Evolutionary conservation across 192 early-diverging fungal species (phyloP).

Genomic region (Backusella luteola): DNA sequence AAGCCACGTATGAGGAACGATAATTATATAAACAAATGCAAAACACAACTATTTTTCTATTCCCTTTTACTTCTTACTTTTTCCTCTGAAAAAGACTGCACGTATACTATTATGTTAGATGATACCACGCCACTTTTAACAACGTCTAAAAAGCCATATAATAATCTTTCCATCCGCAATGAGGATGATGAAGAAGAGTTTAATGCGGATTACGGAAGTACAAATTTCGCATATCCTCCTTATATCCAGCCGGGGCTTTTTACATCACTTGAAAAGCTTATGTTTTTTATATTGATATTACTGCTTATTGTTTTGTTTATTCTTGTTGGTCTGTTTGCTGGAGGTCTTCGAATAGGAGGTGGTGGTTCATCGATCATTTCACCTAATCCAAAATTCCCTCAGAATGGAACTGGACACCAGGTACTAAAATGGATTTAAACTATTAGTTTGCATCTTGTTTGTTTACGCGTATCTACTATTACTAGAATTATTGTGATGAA

Average conservation of each 20-base stretch:
- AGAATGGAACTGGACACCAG: conserved; percentile 13
- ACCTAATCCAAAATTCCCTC: neutral
- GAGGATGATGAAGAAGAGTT: conserved; percentile 6
- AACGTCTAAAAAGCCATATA: neutral
- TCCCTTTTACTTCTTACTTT: neutral
- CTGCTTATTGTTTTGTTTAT: conserved; percentile 28
- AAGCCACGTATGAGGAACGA: neutral
- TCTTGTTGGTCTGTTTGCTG: conserved; percentile 32
- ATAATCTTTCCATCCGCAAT: neutral
- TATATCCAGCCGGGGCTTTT: conserved; percentile 34
- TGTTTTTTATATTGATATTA: conserved; percentile 29
- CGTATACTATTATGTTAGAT: neutral
- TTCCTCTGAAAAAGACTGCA: neutral
- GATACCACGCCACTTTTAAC: neutral
- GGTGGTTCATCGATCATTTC: conserved; percentile 8
- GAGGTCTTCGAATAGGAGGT: conserved; percentile 14
- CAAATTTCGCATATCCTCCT: conserved; percentile 21
- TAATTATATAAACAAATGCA: neutral
- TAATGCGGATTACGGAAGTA: conserved; percentile 22
- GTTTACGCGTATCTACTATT: neutral
- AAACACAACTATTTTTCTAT: neutral
- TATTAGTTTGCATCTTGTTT: neutral
- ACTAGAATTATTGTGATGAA: conserved; percentile 39
- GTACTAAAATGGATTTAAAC: neutral
- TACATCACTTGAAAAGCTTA: conserved; percentile 34